Base-by-base conservation (phyloP, 495 filamentous ascomycete species). In the Penicillium riverlandense region DNA sequence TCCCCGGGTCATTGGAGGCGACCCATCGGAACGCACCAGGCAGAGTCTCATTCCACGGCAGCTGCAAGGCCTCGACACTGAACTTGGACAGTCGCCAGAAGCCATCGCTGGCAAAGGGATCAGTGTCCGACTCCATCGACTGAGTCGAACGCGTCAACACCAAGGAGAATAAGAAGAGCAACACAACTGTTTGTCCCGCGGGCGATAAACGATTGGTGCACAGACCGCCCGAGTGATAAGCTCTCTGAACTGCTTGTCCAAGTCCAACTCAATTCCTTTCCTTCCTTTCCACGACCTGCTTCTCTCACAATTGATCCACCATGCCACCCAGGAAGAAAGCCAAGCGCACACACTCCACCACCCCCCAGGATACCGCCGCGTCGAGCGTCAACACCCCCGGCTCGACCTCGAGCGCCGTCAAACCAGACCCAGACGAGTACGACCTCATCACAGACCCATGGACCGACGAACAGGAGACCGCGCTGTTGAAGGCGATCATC, bases 401-500 rank as follows among this genome's bases (percentile, higher is more conserved):
- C 9, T 57, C 58, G 30, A 63, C 42, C 52, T 61, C 65, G 8
- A 61, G 49, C 44, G 47, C 49, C 39, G 55, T 33, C 29, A 69
- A 67, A 40, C 53, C 52, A 30, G 63, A 61, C 40, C 46, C 58
- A 22, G 22, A 22, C 8, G 64, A 69, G 27, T 65, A 71, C 48
- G 67, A 71, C 47, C 48, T 66, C 6, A 59, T 83, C 12, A 77
- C 77, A 33, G 87, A 94, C 40, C 79, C 82, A 1, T 98, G 92
- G 92, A 95, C 89, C 0, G 89, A 96, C 59, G 92, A 96, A 52
- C 91, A 98, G 58, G 85, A 95, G 50, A 88, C 87, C 2, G 86
- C 84, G 5, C 70, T 98, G 4, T 86, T 96, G 69, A 96, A 96
- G 58, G 86, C 81, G 34, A 76, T 88, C 41, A 88, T 97, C 38